Conservation (phyloP, 176 grass and related monocot genomes). For the Ensete ventricosum region DNA sequence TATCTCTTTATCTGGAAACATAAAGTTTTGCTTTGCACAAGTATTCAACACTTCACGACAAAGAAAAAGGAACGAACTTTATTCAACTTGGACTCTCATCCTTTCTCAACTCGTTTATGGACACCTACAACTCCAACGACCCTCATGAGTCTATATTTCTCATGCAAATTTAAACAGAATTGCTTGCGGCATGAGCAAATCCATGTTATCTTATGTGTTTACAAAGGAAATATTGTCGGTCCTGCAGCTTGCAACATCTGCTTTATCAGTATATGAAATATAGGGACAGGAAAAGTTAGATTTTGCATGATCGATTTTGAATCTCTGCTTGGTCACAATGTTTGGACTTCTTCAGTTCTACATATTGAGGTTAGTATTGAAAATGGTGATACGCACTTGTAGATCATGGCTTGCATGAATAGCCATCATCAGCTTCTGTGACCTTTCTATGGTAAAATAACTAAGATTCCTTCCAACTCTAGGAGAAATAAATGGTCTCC, state of each 20-base stretch:
- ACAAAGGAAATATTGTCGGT: not conserved
- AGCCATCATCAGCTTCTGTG: not conserved
- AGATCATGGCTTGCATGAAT: not conserved
- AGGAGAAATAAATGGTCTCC: conserved; percentile 72
- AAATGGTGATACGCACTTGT: not conserved
- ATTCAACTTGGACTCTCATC: too few relatives aligned
- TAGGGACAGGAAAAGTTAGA: too few relatives aligned
- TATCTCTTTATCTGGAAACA: conserved; percentile 83
- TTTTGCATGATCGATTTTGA: too few relatives aligned
- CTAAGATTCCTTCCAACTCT: conserved; percentile 20
- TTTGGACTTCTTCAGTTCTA: not conserved
- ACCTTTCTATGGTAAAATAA: not conserved
- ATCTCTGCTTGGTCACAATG: too few relatives aligned
- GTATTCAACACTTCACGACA: too few relatives aligned
- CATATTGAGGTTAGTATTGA: not conserved
- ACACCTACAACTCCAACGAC: too few relatives aligned
- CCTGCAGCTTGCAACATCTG: not conserved
- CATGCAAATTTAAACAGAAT: too few relatives aligned
- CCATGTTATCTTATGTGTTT: conserved; percentile 50
- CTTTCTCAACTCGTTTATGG: too few relatives aligned
- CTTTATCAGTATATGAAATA: too few relatives aligned
- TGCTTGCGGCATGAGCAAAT: conserved; percentile 62
- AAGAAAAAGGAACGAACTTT: not conserved
- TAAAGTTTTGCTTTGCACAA: conserved; percentile 63
- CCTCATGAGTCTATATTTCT: too few relatives aligned